Conservation (phyloP, 176 grass and related monocot genomes). For the Avena insularis region DNA sequence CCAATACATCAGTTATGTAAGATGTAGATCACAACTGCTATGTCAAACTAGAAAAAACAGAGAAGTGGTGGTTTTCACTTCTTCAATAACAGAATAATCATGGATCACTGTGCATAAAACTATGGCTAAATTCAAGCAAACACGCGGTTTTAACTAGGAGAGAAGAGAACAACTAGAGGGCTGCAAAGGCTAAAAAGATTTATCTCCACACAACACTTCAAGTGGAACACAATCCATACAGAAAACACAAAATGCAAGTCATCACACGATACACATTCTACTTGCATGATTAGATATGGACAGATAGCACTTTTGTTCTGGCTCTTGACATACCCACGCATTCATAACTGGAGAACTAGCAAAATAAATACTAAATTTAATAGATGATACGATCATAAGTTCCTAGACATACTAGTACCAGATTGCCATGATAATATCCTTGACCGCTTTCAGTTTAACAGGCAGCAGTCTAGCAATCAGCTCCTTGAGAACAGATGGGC, state of each 20-base stretch:
- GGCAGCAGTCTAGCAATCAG: background rate
- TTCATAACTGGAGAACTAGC: background rate
- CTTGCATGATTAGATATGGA: background rate
- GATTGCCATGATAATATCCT: background rate
- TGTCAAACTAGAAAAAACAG: background rate
- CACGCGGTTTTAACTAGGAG: background rate
- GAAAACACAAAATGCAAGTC: background rate
- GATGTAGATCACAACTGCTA: background rate
- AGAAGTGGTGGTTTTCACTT: background rate
- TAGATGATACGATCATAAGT: background rate
- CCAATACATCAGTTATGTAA: background rate
- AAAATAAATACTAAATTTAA: background rate
- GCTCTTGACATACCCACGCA: background rate
- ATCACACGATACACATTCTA: background rate
- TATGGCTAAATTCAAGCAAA: background rate
- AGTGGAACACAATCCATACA: background rate
- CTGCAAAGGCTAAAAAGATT: background rate
- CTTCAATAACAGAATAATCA: background rate
- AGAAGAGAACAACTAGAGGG: background rate
- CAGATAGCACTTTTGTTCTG: background rate
- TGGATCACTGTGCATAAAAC: background rate
- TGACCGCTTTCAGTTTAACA: background rate
- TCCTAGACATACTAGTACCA: background rate
- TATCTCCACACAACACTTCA: background rate
- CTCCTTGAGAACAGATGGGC: constrained; percentile 1